Conservation (phyloP, 2,329 filamentous ascomycete genomes). For the Chaetomium olivaceum region DNA sequence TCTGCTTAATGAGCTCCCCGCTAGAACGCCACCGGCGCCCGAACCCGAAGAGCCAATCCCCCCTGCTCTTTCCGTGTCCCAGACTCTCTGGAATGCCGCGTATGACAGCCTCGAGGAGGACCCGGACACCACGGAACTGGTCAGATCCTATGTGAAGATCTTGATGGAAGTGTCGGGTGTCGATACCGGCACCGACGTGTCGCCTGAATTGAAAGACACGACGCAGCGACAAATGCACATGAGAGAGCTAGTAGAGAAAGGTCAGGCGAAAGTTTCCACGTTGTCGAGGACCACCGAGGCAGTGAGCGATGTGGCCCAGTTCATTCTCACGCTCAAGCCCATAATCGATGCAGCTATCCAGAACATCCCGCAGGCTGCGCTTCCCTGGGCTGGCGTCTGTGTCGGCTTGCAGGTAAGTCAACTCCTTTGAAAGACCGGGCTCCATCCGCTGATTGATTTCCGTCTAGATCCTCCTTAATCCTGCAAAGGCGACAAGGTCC, state of each 20-base stretch:
- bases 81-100: slow-evolving; percentile 33
- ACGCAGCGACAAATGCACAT: slow-evolving; percentile 33
- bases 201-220: slow-evolving; percentile 13
- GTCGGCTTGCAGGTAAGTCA: slow-evolving; percentile 22
- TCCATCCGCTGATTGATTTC: not conserved
- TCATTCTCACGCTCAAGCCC: slow-evolving; percentile 32
- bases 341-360: slow-evolving; percentile 35
- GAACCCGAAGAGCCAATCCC: not conserved
- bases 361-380: slow-evolving; percentile 34
- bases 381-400: slow-evolving; percentile 29
- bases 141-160: slow-evolving; percentile 32
- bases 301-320: slow-evolving; percentile 32
- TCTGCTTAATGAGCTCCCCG: not conserved
- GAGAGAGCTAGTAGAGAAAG: slow-evolving; percentile 35
- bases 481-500: slow-evolving; percentile 27
- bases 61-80: slow-evolving; percentile 11
- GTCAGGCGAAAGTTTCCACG: slow-evolving; percentile 35
- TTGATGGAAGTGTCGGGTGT: slow-evolving; percentile 20
- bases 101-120: slow-evolving; percentile 36
- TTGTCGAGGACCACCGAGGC: slow-evolving; percentile 32
- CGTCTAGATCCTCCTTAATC: slow-evolving; percentile 27
- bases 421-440: not conserved
- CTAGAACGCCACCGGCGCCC: not conserved
- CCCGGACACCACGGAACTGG: slow-evolving; percentile 27
- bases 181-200: slow-evolving; percentile 15